Conservation (phyloP, 176 grass and related monocot genomes). For the Avena eriantha region DNA sequence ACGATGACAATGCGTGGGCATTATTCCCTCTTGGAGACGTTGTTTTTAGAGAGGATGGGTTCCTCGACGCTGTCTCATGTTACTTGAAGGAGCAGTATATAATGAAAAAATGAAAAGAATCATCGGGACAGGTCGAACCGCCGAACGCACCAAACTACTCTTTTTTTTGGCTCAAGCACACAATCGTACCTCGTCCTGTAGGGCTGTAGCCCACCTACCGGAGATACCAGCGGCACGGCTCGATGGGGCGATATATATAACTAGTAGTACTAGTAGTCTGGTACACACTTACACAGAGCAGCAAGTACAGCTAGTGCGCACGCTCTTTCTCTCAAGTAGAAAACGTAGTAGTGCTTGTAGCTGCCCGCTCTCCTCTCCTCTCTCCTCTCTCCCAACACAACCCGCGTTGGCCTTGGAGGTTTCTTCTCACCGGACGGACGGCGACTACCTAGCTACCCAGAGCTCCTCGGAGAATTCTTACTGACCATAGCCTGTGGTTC, state of each 20-base stretch:
- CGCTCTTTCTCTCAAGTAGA: not conserved
- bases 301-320: not conserved
- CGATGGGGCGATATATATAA: not conserved
- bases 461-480: not conserved
- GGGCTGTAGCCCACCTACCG: not conserved
- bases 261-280: no score
- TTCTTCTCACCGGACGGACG: constrained; percentile 19
- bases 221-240: not conserved
- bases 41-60: no score
- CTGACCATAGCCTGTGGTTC: constrained; percentile 10
- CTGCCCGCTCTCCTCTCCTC: not conserved
- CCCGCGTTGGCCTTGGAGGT: not conserved
- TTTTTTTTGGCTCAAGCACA: not conserved
- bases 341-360: not conserved
- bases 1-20: no score
- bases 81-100: not conserved
- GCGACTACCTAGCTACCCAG: constrained; percentile 1
- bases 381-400: not conserved
- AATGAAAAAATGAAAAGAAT: not conserved
- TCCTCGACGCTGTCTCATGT: not conserved
- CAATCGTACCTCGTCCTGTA: not conserved
- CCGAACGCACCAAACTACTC: not conserved
- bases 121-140: not conserved
- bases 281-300: not conserved
- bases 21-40: no score